Conservation (phyloP, 1,284 basidiomycete species). For the Papiliotrema flavescens region DNA sequence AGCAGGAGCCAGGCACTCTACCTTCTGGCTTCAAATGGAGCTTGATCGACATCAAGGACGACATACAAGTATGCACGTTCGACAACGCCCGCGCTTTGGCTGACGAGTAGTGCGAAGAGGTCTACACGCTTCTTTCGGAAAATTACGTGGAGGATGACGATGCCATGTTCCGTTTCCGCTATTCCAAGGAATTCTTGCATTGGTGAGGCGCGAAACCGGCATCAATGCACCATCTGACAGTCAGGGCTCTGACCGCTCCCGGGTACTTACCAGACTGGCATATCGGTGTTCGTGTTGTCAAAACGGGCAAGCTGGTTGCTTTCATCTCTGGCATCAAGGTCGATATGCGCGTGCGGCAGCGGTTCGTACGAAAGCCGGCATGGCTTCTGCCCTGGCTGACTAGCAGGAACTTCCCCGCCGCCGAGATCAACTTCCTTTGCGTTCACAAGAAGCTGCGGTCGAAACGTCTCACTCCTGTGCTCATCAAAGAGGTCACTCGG, state of each 20-base stretch:
- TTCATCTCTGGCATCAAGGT: conserved; percentile 97
- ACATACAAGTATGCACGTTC: conserved; percentile 58
- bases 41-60: conserved; percentile 72
- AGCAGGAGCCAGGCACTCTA: conserved; percentile 79
- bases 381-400: conserved; percentile 4
- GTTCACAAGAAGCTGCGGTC: conserved; percentile 97
- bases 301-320: conserved; percentile 90
- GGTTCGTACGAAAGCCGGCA: conserved; percentile 55
- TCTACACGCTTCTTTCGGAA: conserved; percentile 84
- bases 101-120: conserved; percentile 69
- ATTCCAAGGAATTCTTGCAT: conserved; percentile 87
- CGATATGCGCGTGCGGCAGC: conserved; percentile 69
- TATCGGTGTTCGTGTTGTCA: conserved; percentile 85
- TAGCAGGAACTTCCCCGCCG: conserved; percentile 63
- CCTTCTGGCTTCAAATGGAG: conserved; percentile 95
- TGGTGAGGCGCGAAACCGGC: conserved; percentile 61
- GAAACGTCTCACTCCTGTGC: conserved; percentile 90
- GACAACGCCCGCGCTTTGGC: background rate
- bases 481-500: conserved; percentile 97
- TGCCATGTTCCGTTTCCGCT: conserved; percentile 93
- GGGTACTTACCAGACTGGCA: conserved; percentile 94
- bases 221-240: conserved; percentile 6
- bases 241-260: conserved; percentile 91
- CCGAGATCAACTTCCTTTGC: conserved; percentile 97
- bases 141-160: conserved; percentile 98